These are phyloP conservation scores for Asterochloris sp. DNA, from an alignment of 139 green algal species.

Conservation along the genomic window DNA sequence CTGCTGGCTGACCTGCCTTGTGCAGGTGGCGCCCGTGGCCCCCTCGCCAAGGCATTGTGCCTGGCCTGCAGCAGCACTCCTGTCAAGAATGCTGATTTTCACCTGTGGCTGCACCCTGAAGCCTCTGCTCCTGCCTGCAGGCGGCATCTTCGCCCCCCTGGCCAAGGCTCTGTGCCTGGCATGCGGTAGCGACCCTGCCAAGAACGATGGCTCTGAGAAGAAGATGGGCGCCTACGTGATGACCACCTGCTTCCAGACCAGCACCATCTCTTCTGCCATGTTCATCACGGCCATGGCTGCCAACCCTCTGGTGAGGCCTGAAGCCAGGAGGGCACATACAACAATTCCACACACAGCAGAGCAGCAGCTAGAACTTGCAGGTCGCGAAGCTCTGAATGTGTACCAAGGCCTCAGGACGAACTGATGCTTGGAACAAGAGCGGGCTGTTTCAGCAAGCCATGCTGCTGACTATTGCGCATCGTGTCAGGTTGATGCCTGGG, in stretches of 20 bases:
- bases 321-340: too few species aligned
- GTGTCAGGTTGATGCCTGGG: too few species aligned
- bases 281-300: conserved; percentile 97
- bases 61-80: background rate
- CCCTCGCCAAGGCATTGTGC: background rate
- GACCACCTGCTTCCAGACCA: conserved; percentile 95
- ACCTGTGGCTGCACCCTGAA: background rate
- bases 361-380: too few species aligned
- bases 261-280: conserved; percentile 91
- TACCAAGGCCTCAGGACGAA: too few species aligned
- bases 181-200: conserved; percentile 84
- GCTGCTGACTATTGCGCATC: too few species aligned
- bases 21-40: background rate
- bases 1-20: background rate
- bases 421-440: too few species aligned
- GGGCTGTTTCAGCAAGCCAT: too few species aligned
- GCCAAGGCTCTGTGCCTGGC: conserved; percentile 93
- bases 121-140: conserved; percentile 18
- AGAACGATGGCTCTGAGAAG: conserved; percentile 83
- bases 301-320: conserved; percentile 5
- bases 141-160: conserved; percentile 98
- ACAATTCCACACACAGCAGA: too few species aligned
- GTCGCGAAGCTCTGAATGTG: too few species aligned
- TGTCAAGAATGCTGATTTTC: background rate
- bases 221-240: conserved; percentile 99